Percentiles rank a stretch among this genome's conserved stretches.
Evolutionary conservation across 1,284 basidiomycete genomes (phyloP).

Genomic region (Leccinum fallax): DNA sequence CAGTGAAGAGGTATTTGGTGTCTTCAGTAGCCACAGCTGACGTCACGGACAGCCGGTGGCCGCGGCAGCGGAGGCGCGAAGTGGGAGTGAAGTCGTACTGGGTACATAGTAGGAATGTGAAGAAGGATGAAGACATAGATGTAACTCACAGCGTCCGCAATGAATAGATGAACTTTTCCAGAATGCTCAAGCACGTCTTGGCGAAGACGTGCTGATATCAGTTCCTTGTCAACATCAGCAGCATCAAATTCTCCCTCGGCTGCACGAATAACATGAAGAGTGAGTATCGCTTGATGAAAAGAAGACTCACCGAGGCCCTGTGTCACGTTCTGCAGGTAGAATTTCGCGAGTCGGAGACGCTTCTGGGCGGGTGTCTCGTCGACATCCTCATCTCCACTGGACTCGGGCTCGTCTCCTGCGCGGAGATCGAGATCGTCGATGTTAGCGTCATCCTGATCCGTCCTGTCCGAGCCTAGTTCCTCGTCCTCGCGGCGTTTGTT

Average conservation of each 20-base stretch:
- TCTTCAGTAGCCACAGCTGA: slow-evolving; percentile 73
- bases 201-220: slow-evolving; percentile 87
- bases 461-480: slow-evolving; percentile 68
- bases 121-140: not conserved
- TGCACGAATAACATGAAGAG: slow-evolving; percentile 28
- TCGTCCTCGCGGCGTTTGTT: slow-evolving; percentile 58
- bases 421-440: slow-evolving; percentile 82
- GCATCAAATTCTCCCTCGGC: slow-evolving; percentile 90
- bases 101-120: slow-evolving; percentile 23
- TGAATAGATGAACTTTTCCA: slow-evolving; percentile 82
- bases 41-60: slow-evolving; percentile 78
- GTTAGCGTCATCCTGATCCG: slow-evolving; percentile 59
- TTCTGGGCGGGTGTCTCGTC: slow-evolving; percentile 96
- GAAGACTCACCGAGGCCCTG: slow-evolving; percentile 65
- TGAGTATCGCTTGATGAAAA: not conserved
- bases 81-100: slow-evolving; percentile 41
- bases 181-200: slow-evolving; percentile 87
- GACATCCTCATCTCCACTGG: slow-evolving; percentile 78
- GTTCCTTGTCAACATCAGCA: slow-evolving; percentile 89
- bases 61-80: slow-evolving; percentile 62
- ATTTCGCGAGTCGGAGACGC: slow-evolving; percentile 84
- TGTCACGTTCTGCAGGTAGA: slow-evolving; percentile 88
- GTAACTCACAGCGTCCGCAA: slow-evolving; percentile 65
- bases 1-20: slow-evolving; percentile 72
- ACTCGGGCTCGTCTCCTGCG: slow-evolving; percentile 57